Percentiles rank a stretch among this genome's conserved stretches.
Conservation (phyloP, 441 rosid species). For the Viola pubescens region DNA sequence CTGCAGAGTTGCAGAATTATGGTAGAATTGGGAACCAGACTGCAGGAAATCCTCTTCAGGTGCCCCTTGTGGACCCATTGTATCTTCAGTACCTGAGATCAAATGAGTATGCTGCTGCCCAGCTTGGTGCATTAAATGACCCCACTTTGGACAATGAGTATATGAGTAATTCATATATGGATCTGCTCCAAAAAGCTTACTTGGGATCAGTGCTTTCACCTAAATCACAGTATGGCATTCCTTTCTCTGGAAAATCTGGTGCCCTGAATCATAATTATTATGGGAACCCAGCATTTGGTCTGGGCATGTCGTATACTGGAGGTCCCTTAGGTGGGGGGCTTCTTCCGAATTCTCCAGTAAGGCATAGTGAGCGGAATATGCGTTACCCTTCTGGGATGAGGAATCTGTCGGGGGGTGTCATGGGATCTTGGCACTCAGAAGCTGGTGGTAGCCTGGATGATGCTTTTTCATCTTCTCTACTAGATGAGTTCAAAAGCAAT, state of each 20-base stretch:
- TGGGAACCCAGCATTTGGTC: slow-evolving; percentile 44
- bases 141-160: slow-evolving; percentile 36
- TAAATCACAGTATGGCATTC: slow-evolving; percentile 44
- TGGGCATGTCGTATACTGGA: slow-evolving; percentile 56
- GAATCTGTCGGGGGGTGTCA: slow-evolving; percentile 40
- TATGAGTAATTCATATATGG: slow-evolving; percentile 43
- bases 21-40: slow-evolving; percentile 38
- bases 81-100: slow-evolving; percentile 47
- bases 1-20: slow-evolving; percentile 39
- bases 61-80: slow-evolving; percentile 36
- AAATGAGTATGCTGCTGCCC: slow-evolving; percentile 42
- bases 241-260: slow-evolving; percentile 41
- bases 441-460: slow-evolving; percentile 40
- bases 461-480: slow-evolving; percentile 43
- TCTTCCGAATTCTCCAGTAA: slow-evolving; percentile 41
- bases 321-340: slow-evolving; percentile 34
- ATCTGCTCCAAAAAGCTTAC: slow-evolving; percentile 56
- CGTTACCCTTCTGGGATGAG: slow-evolving; percentile 45
- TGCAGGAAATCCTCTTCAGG: slow-evolving; percentile 33
- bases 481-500: slow-evolving; percentile 67
- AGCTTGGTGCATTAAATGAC: slow-evolving; percentile 38
- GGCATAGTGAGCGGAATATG: slow-evolving; percentile 41
- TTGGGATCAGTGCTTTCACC: slow-evolving; percentile 38
- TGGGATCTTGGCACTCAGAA: slow-evolving; percentile 57
- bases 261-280: slow-evolving; percentile 35